Percentiles rank a stretch among this genome's conserved stretches.
These are phyloP conservation scores for Colletotrichum chlorophyti DNA, from an alignment of 2,329 filamentous ascomycete genomes.

Conservation along the genomic window DNA sequence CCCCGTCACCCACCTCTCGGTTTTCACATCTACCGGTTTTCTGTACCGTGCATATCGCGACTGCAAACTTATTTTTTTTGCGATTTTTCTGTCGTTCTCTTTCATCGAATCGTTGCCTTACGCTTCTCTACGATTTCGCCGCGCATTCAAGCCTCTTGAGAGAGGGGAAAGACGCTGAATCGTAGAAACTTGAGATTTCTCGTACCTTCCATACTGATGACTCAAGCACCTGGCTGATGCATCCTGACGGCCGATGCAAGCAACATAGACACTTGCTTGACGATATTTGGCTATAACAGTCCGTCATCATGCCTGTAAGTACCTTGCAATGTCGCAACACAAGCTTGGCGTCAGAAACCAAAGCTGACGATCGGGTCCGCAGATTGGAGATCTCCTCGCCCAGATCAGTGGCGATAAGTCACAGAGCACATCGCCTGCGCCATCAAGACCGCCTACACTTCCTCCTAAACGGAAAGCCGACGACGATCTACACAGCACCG, in stretches of 20 bases:
- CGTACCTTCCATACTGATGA: conserved; percentile 24
- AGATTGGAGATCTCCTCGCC: conserved; percentile 64
- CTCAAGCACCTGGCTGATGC: conserved; percentile 27
- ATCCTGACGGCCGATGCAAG: conserved; percentile 27
- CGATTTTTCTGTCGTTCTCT: conserved; percentile 2
- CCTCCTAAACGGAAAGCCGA: conserved; percentile 64
- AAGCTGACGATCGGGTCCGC: conserved; percentile 2
- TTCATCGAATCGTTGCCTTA: background rate
- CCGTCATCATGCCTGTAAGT: conserved; percentile 31
- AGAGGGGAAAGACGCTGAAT: conserved; percentile 18
- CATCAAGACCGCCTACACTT: conserved; percentile 38
- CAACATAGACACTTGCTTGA: conserved; percentile 29
- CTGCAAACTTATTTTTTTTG: conserved; percentile 1
- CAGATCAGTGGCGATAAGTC: conserved; percentile 65
- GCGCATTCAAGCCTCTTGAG: conserved; percentile 1
- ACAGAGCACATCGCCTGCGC: conserved; percentile 40
- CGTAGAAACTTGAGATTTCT: conserved; percentile 22
- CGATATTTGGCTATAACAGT: conserved; percentile 20
- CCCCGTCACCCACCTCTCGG: conserved; percentile 4
- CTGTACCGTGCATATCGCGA: conserved; percentile 7
- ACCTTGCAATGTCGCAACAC: background rate
- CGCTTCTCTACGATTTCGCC: background rate
- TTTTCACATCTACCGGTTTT: conserved; percentile 1
- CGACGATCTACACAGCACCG: conserved; percentile 50
- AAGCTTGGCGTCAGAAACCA: background rate